Base-by-base conservation (phyloP, 345 rosid genomes). In the Geranium brycei region DNA sequence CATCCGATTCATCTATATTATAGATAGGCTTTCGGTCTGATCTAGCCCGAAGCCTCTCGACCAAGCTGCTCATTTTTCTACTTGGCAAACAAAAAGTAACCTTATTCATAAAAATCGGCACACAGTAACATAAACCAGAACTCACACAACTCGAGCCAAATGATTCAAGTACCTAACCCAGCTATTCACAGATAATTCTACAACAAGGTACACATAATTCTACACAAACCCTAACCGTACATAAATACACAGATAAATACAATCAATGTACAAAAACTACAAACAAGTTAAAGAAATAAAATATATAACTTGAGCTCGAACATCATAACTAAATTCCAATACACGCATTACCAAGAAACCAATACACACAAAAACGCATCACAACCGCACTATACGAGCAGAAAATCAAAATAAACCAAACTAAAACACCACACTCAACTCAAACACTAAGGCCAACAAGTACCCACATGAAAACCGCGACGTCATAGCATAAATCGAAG, bases 1-100 rank as follows among this genome's bases (percentile, higher is more conserved):
- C 95, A 72, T 95, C 97, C 8, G 96, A 95, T 31, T 95, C 99
- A 75, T 95, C 97, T 14, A 95, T 60, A 76, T 80, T 85, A 71
- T 93, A 93, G 70, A 91, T 56, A 28, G 99, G 99, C 76, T 66
- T 95, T 69, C 89, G 79, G 62, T 88, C 95, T 56, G 97, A 82
- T 75, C 99, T 72, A 57, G 77, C 82, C 17, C 99, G 92, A 15
- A 95, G 89, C 87, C 97, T 81, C 83, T 95, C 99, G 30, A 83
- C 96, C 75, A 95, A 81, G 81, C 99, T 95, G 80, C 95, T 95
- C 99, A 95, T 95, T 47, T 47, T 47, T 47, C 53, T 47, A 47
- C 53, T 0, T 47, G 53, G 11, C 53, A 47, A 47, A 47, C 7
- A 10, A 47, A 47, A 47, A 47, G 14, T 2, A 47, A 47, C 13